Conservation (phyloP, 2,329 filamentous ascomycete genomes). For the Thelonectria rubi region DNA sequence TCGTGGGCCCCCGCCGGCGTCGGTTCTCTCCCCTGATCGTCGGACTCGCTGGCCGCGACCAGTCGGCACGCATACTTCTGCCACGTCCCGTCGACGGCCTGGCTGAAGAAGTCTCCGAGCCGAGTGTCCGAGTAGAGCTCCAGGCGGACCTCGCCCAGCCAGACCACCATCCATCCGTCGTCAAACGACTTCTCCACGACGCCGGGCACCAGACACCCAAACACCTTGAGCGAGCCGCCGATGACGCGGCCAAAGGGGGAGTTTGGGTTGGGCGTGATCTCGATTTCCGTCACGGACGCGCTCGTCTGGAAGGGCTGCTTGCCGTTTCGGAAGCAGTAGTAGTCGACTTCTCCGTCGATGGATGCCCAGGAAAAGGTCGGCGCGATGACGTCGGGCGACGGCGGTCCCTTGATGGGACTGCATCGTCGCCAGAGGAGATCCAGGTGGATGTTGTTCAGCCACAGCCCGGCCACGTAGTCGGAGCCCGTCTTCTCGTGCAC, state of each 20-base stretch:
- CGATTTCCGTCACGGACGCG: conserved; percentile 23
- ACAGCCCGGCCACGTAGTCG: conserved; percentile 44
- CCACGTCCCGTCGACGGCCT: not conserved
- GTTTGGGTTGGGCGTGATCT: conserved; percentile 10
- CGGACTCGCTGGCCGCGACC: no score
- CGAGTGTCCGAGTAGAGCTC: conserved; percentile 21
- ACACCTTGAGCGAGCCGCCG: conserved; percentile 19
- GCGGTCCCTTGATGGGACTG: not conserved
- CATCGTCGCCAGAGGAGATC: conserved; percentile 37
- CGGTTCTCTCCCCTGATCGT: no score
- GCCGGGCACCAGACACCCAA: conserved; percentile 23
- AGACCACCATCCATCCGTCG: conserved; percentile 12
- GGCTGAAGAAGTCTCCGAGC: conserved; percentile 15
- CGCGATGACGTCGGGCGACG: conserved; percentile 25
- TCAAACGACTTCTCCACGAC: conserved; percentile 1
- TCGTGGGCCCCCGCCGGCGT: not conserved
- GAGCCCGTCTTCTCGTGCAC: conserved; percentile 34
- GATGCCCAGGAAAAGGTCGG: conserved; percentile 41
- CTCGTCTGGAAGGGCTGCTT: conserved; percentile 26
- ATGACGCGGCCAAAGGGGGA: conserved; percentile 29
- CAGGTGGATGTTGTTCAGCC: conserved; percentile 38
- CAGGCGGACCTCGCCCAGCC: not conserved
- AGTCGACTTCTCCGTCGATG: conserved; percentile 36
- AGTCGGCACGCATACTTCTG: conserved; percentile 24
- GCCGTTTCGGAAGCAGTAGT: conserved; percentile 37